Base-by-base conservation (phyloP, 768 basidiomycete genomes). In the Gyrodon lividus region DNA sequence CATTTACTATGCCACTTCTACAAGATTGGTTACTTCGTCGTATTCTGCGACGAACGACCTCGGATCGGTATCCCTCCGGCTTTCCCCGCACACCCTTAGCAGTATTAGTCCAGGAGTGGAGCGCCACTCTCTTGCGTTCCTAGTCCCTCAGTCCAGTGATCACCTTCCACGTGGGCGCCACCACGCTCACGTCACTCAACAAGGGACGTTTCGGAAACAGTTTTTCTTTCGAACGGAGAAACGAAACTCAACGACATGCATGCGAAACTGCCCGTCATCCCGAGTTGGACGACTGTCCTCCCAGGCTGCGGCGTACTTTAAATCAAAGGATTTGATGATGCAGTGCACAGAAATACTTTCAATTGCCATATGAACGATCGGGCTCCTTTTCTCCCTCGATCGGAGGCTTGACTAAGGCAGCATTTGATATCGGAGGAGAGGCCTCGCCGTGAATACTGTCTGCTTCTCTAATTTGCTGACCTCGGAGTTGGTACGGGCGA, bases 101-200 rank as follows among this genome's bases (percentile, higher is more conserved):
- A 12, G 39, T 19, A 19, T 42, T 42, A 52, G 53, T 44, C 40
- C 52, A 40, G 43, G 10, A 4, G 19, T 45, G 35, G 46, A 28
- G 33, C n/a, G n/a, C n/a, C n/a, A n/a, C n/a, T n/a, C n/a, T n/a
- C n/a, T 24, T 34, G 28, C 30, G n/a, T 49, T 39, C 49, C 48
- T 54, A 45, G 39, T 17, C 17, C 38, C 48, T 48, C 38, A 40
- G 19, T 28, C 28, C 8, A 22, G 19, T 50, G 45, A 48, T 19
- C 10, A 28, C 45, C 19, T 2, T 22, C 43, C 37, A 19, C 41
- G 39, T 16, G 43, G 28, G 48, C 28, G 52, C 43, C 58, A 42
- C 48, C 41, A 20, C 20, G 26, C 28, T 65, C 63, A 65, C 55
- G 55, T 66, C 47, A 50, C 38, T 51, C 39, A 13, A 23, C 45